Evolutionary conservation across 2,329 filamentous ascomycete genomes (phyloP), one percentile per base, ranked within the genome.

Genomic region (Parasarocladium wereldwijsianum): DNA sequence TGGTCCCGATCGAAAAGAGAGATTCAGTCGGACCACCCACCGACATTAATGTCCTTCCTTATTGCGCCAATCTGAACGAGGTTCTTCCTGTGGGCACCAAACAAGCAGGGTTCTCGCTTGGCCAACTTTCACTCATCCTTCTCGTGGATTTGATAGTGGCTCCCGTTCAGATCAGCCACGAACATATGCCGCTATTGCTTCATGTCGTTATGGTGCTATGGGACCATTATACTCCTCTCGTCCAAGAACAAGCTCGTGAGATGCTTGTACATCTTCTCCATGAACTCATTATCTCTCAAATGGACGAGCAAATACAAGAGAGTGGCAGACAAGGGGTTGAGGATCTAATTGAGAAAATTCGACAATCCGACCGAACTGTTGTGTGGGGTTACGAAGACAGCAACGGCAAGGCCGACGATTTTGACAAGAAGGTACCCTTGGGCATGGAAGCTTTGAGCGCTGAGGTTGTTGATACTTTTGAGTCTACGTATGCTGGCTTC

Each of bases 221-320:
- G 90, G 92, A 98, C 49, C 87, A 96, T 45, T 94, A 98, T 45
- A 93, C 83, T 2, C 75, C 83, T 3, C 70, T 94, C 8, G 90
- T 98, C 2, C 87, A 96, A 50, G 90, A 96, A 41, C 87, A 98
- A 51, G 86, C 92, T 17, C 75, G 86, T 28, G 90, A 98, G 53
- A 93, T 98, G 86, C 69, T 98, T 11, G 86, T 98, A 2, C 90
- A 98, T 57, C 66, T 98, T 12, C 92, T 98, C 26, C 90, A 98
- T 43, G 90, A 96, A 50, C 64, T 96, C 6, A 84, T 98, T 21
- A 85, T 94, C 17, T 73, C 72, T 1, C 66, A 60, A 25, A 75
- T 93, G 35, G 80, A 92, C 33, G 73, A 83, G 27, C 66, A 75
- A 6, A 66, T 63, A 12, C 71, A 74, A 5, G 49, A 52, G 2